A percentile compares a stretch with the other conserved stretches of the same genome.
Evolutionary conservation across 768 basidiomycete species (phyloP).

Genomic region (Tremella fuciformis): DNA sequence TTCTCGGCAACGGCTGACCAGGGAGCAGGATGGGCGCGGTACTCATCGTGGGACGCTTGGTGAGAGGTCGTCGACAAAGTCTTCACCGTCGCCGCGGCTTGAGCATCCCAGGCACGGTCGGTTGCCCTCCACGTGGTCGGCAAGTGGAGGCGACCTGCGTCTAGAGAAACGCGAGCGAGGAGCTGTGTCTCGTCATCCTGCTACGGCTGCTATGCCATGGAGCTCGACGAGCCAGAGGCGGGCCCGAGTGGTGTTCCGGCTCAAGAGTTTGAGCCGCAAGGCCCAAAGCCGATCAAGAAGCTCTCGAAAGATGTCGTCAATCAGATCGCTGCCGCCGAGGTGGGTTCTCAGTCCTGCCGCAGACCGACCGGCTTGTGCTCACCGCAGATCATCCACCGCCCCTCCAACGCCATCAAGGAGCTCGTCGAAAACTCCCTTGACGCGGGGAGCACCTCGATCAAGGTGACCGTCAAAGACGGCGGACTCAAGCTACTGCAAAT

Average conservation of each 20-base stretch:
- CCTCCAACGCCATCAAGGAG: conserved; percentile 93
- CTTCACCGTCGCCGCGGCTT: too few species aligned
- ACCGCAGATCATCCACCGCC: conserved; percentile 76
- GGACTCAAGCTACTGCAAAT: conserved; percentile 93
- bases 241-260: conserved; percentile 2
- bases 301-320: conserved; percentile 83
- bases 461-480: conserved; percentile 87
- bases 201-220: conserved; percentile 10
- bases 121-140: too few species aligned
- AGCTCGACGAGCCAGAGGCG: conserved; percentile 11
- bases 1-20: conserved; percentile 45
- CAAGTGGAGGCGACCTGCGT: too few species aligned
- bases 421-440: conserved; percentile 93
- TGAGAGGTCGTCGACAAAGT: too few species aligned
- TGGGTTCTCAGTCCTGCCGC: conserved; percentile 28
- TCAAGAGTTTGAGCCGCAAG: conserved; percentile 23
- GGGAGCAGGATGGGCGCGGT: conserved; percentile 33
- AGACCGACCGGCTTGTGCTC: neutral
- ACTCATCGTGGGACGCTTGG: neutral
- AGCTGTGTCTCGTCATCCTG: too few species aligned
- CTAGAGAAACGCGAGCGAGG: too few species aligned
- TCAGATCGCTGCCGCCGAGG: conserved; percentile 72
- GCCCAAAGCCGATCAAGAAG: conserved; percentile 61
- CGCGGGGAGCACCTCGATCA: conserved; percentile 81
- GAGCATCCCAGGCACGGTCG: too few species aligned